A percentile compares a stretch with the other conserved stretches of the same genome.
Evolutionary conservation across 306 rosid species (phyloP).

Genomic region (Urtica urens): DNA sequence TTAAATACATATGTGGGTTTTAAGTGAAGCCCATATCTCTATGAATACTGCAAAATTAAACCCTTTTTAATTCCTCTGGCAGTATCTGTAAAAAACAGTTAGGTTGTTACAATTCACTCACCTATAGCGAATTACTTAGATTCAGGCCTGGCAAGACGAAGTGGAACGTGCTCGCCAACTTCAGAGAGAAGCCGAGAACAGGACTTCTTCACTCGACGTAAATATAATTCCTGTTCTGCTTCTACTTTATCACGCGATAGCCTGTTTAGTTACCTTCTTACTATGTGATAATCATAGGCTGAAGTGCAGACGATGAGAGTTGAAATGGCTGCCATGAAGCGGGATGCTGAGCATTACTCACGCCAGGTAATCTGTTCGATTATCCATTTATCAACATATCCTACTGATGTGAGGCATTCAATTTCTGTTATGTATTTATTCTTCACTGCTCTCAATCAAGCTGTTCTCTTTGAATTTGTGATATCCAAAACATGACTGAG

Average conservation of each 20-base stretch:
- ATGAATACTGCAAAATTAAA: not conserved
- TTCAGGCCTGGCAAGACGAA: slow-evolving; percentile 98
- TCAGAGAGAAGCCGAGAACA: slow-evolving; percentile 95
- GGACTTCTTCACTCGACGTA: slow-evolving; percentile 79
- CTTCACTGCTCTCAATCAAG: not conserved
- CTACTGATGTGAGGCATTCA: not conserved
- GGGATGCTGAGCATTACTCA: slow-evolving; percentile 98
- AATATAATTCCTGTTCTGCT: slow-evolving; percentile 1
- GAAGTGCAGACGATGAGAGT: slow-evolving; percentile 89
- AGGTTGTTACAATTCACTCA: slow-evolving; percentile 3
- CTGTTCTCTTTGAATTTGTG: not conserved
- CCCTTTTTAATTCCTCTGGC: not conserved
- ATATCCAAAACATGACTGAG: not conserved
- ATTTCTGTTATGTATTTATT: not conserved
- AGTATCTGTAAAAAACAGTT: slow-evolving; percentile 6
- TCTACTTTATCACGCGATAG: not conserved
- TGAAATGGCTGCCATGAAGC: slow-evolving; percentile 99
- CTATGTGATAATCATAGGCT: slow-evolving; percentile 36
- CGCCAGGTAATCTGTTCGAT: slow-evolving; percentile 63
- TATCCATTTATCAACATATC: slow-evolving; percentile 2
- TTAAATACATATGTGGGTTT: not conserved
- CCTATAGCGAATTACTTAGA: slow-evolving; percentile 21
- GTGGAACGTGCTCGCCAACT: slow-evolving; percentile 91
- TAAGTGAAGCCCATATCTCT: not conserved
- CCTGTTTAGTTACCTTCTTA: slow-evolving; percentile 15